phyloP scores from a whole-genome alignment of 192 early-diverging fungal species.

The Coemansia brasiliensis region DNA sequence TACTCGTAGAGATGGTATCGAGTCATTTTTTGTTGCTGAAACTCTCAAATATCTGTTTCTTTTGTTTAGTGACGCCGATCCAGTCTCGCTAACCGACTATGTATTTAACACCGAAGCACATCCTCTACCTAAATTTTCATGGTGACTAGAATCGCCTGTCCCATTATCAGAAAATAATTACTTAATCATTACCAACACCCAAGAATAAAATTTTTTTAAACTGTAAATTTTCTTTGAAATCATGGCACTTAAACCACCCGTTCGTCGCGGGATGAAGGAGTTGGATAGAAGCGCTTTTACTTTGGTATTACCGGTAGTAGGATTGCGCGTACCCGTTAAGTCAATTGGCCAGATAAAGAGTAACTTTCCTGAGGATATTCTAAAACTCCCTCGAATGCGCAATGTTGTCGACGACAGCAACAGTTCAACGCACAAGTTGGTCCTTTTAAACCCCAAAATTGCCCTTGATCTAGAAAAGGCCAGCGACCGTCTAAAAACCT shows the following conservation, averaged over 20 bases:
- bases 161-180: constrained; percentile 1
- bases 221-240: background rate
- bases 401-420: constrained; percentile 62
- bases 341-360: constrained; percentile 58
- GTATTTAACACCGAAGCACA: constrained; percentile 97
- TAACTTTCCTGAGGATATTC: constrained; percentile 49
- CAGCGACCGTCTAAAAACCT: constrained; percentile 16
- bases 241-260: constrained; percentile 57
- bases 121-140: constrained; percentile 58
- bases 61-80: constrained; percentile 66
- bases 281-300: constrained; percentile 70
- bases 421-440: constrained; percentile 34
- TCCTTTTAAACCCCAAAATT: constrained; percentile 58
- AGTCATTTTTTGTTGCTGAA: constrained; percentile 87
- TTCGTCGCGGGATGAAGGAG: constrained; percentile 65
- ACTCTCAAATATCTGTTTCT: constrained; percentile 93
- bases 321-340: constrained; percentile 64
- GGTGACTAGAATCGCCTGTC: background rate
- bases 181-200: background rate
- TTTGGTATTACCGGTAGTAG: constrained; percentile 60
- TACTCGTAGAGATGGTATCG: constrained; percentile 29
- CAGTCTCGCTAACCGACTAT: constrained; percentile 73
- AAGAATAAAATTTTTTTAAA: background rate
- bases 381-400: constrained; percentile 64
- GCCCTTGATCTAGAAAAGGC: constrained; percentile 14